Evolutionary conservation across 139 green algal species (phyloP).

Genomic region (Nannochloris sp.): DNA sequence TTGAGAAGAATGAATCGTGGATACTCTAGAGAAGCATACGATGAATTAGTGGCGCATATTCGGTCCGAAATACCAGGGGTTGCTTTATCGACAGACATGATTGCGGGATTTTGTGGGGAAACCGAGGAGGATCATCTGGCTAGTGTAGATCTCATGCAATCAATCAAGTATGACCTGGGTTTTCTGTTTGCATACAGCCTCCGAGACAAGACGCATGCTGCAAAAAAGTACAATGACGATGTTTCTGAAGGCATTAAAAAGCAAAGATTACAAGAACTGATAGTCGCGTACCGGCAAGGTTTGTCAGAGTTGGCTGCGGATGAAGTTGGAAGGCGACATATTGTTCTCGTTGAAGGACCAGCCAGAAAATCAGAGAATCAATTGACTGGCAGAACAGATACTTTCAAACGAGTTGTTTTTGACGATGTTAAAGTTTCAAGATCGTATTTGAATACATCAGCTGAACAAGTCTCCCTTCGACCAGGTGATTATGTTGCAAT

Average conservation of each 20-base stretch:
- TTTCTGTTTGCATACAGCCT: slow-evolving; percentile 85
- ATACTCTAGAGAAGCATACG: slow-evolving; percentile 76
- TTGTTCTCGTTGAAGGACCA: slow-evolving; percentile 64
- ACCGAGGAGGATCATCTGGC: slow-evolving; percentile 72
- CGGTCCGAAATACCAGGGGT: slow-evolving; percentile 46
- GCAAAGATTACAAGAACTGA: slow-evolving; percentile 51
- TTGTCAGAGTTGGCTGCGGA: slow-evolving; percentile 15
- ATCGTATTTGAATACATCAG: neutral
- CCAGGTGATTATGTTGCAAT: slow-evolving; percentile 59
- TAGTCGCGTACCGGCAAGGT: slow-evolving; percentile 42
- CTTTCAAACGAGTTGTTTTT: slow-evolving; percentile 59
- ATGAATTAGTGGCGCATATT: slow-evolving; percentile 60
- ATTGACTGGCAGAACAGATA: slow-evolving; percentile 54
- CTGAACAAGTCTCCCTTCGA: slow-evolving; percentile 13
- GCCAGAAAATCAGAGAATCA: slow-evolving; percentile 20
- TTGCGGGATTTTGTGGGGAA: slow-evolving; percentile 78
- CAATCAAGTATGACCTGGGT: slow-evolving; percentile 58
- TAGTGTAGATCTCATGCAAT: slow-evolving; percentile 65
- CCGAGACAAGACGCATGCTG: slow-evolving; percentile 69
- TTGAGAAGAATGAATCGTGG: slow-evolving; percentile 72
- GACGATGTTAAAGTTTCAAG: slow-evolving; percentile 20
- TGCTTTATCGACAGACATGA: slow-evolving; percentile 50
- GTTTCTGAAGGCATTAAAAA: slow-evolving; percentile 56
- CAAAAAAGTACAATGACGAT: slow-evolving; percentile 58
- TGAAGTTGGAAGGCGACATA: slow-evolving; percentile 46